Evolutionary conservation across 306 rosid species (phyloP).

Genomic region (Gastrolobium bilobum): DNA sequence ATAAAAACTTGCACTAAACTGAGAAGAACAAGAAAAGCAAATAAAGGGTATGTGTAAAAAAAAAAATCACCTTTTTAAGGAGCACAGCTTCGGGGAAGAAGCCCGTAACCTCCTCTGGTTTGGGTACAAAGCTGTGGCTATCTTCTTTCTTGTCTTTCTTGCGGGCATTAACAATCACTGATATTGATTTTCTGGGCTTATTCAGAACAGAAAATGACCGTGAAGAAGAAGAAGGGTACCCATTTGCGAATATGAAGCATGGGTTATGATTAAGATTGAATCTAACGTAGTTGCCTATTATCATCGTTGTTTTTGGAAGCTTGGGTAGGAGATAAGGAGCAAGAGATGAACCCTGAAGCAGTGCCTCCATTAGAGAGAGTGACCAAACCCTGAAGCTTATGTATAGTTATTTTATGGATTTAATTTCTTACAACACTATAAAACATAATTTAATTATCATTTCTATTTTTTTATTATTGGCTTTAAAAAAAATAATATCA

Average conservation of each 20-base stretch:
- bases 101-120: constrained; percentile 74
- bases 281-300: constrained; percentile 33
- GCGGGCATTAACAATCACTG: constrained; percentile 63
- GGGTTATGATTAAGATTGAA: constrained; percentile 44
- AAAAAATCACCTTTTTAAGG: constrained; percentile 71
- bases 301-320: constrained; percentile 36
- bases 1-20: background rate
- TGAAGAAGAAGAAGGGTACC: constrained; percentile 50
- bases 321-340: constrained; percentile 48
- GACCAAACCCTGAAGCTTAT: too few relatives aligned
- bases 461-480: too few relatives aligned
- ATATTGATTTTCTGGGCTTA: constrained; percentile 53
- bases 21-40: constrained; percentile 34
- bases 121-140: constrained; percentile 65
- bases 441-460: too few relatives aligned
- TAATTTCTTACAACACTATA: too few relatives aligned
- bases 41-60: constrained; percentile 26
- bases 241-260: constrained; percentile 40
- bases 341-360: constrained; percentile 46
- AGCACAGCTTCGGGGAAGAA: constrained; percentile 94
- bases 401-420: too few relatives aligned
- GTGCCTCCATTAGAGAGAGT: constrained; percentile 55
- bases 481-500: too few relatives aligned
- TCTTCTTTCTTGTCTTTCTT: constrained; percentile 67
- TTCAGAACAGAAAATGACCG: constrained; percentile 47